Base-by-base conservation (phyloP, 2,329 filamentous ascomycete species). In the Botryotinia narcissicola region DNA sequence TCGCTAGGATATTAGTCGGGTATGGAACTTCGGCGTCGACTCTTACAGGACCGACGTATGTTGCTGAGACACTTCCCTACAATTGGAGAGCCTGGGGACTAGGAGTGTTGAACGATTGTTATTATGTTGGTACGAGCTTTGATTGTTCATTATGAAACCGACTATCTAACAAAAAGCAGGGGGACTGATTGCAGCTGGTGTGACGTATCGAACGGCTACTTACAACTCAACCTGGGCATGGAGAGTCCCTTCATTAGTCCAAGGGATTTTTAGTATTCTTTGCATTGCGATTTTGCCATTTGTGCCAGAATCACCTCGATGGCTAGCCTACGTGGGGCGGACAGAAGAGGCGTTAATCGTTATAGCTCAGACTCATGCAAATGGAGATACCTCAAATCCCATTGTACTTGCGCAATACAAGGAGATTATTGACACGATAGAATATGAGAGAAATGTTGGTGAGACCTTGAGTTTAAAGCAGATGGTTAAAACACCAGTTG, bases 271-370 rank as follows among this genome's bases (percentile, higher is more conserved):
- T 77, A 80, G 75, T 46, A 57, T 77, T 18, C 61, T 76, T 18
- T 76, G 72, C 37, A 76, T 76, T 46, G 25, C 70, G 2, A 64
- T 77, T n/a, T 51, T 77, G 12, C 75, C 81, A 35, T 78, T 80
- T 62, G 76, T 82, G 35, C 81, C 81, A 10, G 89, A 91, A 77
- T 88, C 86, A 4, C 89, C 89, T 0, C 82, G 89, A 71, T 91
- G 88, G 88, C 82, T 90, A 37, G 87, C 88, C 72, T 84, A 85
- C 72, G 84, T 87, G 0, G 75, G 68, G 16, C 75, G 82, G 82
- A 3, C 78, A 83, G 22, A 12, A 77, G 87, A 92, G 79, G 88
- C 87, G 0, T 81, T 35, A n/a, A 68, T 76, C 20, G 80, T 82
- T 32, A 75, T 89, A 14, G 82, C 83, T 3, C 84, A 86, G 3